Conservation (phyloP, 2,329 filamentous ascomycete species). For the Sordariomycetes sp. region DNA sequence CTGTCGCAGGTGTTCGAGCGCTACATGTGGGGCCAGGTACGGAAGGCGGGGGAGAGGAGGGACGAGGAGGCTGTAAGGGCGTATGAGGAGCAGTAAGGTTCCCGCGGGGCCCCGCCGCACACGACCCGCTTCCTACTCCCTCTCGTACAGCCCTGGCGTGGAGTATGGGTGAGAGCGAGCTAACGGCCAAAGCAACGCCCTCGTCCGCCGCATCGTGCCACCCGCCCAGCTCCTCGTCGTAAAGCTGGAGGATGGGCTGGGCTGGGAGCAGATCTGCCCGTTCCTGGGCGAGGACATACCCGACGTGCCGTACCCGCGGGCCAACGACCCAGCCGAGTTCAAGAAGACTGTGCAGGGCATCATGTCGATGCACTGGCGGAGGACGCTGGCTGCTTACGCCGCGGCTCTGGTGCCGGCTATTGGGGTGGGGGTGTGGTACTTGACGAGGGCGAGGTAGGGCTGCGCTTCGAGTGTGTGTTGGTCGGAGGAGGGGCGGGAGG, state of each 20-base stretch:
- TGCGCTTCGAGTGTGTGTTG: not conserved
- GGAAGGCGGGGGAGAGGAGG: not conserved
- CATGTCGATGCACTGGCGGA: not conserved
- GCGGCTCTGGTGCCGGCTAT: not conserved
- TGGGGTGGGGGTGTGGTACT: conserved; percentile 1
- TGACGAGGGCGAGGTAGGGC: not conserved
- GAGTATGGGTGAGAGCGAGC: not conserved
- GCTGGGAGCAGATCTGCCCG: conserved; percentile 20
- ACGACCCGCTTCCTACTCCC: not conserved
- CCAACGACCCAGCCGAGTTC: conserved; percentile 15
- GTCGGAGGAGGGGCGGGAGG: not conserved
- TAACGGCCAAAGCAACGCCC: conserved; percentile 10
- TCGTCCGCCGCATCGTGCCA: conserved; percentile 13
- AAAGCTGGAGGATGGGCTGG: conserved; percentile 19
- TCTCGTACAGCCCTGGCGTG: too few species aligned
- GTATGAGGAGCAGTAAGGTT: conserved; percentile 4
- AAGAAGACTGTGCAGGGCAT: conserved; percentile 7
- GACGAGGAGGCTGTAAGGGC: conserved; percentile 1
- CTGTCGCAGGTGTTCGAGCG: not conserved
- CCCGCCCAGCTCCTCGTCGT: conserved; percentile 14
- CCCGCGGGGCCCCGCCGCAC: too few species aligned
- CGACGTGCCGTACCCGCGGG: conserved; percentile 14
- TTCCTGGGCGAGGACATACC: conserved; percentile 17
- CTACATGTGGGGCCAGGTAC: not conserved
- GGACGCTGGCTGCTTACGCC: not conserved